Evolutionary conservation across 2,329 filamentous ascomycete species (phyloP), one percentile per base, ranked within the genome.

Genomic region (Sporothrix brunneoviolacea): DNA sequence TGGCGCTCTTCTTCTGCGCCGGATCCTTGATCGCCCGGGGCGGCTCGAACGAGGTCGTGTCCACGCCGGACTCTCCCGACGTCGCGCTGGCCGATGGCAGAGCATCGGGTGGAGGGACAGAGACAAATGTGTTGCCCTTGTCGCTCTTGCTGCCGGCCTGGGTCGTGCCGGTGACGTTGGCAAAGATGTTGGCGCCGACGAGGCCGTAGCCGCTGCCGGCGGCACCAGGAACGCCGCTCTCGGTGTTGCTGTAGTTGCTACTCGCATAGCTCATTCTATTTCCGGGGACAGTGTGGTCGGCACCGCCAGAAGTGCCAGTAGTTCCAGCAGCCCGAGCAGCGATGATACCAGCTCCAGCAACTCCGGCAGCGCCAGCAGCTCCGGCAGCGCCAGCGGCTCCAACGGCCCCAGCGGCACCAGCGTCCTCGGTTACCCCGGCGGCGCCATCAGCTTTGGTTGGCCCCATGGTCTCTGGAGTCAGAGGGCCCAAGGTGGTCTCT

Each of bases 1-100:
- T 75, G 33, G 61, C 63, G 38, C 64, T 64, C 57, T 54, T 58
- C 53, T 53, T 51, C 30, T 37, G n/a, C 3, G 59, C 57, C 24
- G 58, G 59, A 33, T 66, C 64, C 32, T 47, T 54, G 18, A 58
- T 52, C 13, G 51, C 44, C 18, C 41, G 47, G 41, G 61, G 59
- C 46, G 56, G 57, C 39, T 51, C 48, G 6, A 58, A 16, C 32
- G 65, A 9, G 67, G 32, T 53, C 54, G 42, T 51, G 37, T 30
- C 58, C 54, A 42, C 59, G 55, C 12, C 61, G 53, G 41, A 58
- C 55, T 44, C 50, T 27, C 12, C 59, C 54, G 3, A 41, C 22
- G 49, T 41, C 10, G 48, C 38, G 28, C 33, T 38, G 13, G 13
- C 16, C 24, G 32, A 15, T 19, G 37, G 38, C 18, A 21, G 4